Base-by-base conservation (phyloP, 1,284 basidiomycete genomes). In the Trichosporon inkin region DNA sequence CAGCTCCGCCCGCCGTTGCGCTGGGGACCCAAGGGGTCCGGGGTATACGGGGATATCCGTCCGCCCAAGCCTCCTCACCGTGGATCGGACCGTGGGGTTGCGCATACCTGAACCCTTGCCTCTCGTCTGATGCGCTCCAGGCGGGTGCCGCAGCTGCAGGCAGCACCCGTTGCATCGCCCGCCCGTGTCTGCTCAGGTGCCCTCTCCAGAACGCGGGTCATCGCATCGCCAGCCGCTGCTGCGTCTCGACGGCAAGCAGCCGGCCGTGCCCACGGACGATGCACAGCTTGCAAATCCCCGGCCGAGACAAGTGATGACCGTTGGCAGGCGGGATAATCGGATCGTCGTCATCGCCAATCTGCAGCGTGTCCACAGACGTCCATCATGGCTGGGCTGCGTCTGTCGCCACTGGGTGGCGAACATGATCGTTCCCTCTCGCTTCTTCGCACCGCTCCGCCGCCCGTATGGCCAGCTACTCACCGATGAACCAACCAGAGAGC, bases 321-420 rank as follows among this genome's bases (percentile, higher is more conserved):
- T 4, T 8, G 28, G 28, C 28, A 32, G 28, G 5, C 28, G 28
- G 24, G 44, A 49, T 28, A 16, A n/a, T 49, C 44, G 44, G 24
- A 32, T 49, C 44, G n/a, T 49, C 44, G 44, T 49, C 44, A 49
- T 49, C 14, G 44, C 22, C 10, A 22, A 7, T 13, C 10, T 32
- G 22, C 44, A 8, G 5, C 7, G 14, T 24, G 28, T 28, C 24
- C 2, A 22, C 28, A 22, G 22, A 49, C n/a, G 24, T 24, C 3
- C 24, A n/a, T 28, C 41, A n/a, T n/a, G 22, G 10, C 24, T 28
- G n/a, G n/a, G n/a, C n/a, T n/a, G n/a, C n/a, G n/a, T 6, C 24
- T n/a, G 44, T 49, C 8, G 44, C 44, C 44, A 28, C 44, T 8
- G 44, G 44, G 44, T 49, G 44, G 44, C 44, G 28, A 49, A 49